phyloP scores from a whole-genome alignment of 805 yeast genomes.

The Lipomyces orientalis region DNA sequence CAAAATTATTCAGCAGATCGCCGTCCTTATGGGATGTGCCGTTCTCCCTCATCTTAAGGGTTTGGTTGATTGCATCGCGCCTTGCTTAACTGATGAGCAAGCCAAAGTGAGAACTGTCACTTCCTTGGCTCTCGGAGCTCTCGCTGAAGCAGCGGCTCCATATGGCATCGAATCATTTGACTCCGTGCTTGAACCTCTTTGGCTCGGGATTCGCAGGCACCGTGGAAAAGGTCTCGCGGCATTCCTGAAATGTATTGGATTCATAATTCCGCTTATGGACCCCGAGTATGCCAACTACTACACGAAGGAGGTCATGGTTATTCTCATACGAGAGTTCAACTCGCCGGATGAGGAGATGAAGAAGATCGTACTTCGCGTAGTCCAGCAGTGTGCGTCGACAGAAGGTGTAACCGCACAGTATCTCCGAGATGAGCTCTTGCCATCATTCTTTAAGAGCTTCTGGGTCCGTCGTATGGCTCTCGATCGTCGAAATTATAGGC shows the following conservation, averaged over 20 bases:
- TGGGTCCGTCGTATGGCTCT: constrained; percentile 83
- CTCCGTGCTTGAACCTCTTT: constrained; percentile 69
- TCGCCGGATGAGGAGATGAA: constrained; percentile 91
- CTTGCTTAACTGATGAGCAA: constrained; percentile 70
- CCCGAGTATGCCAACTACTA: constrained; percentile 80
- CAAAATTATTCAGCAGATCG: constrained; percentile 75
- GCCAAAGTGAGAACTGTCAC: constrained; percentile 69
- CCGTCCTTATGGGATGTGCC: constrained; percentile 69
- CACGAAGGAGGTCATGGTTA: constrained; percentile 71
- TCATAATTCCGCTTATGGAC: constrained; percentile 83
- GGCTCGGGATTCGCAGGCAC: constrained; percentile 78
- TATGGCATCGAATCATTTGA: constrained; percentile 92
- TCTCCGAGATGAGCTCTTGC: constrained; percentile 58
- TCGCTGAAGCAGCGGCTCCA: constrained; percentile 84
- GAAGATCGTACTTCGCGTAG: constrained; percentile 68
- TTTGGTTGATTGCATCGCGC: constrained; percentile 64
- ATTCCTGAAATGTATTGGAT: constrained; percentile 77
- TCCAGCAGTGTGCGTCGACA: constrained; percentile 68
- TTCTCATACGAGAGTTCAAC: constrained; percentile 71
- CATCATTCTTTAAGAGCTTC: constrained; percentile 68
- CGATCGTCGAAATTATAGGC: constrained; percentile 54
- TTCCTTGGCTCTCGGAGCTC: constrained; percentile 70
- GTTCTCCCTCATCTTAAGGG: constrained; percentile 74
- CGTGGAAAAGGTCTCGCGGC: constrained; percentile 80
- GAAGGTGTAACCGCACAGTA: constrained; percentile 59